Conservation (phyloP, 2,329 filamentous ascomycete genomes). For the Colletotrichum aenigma region DNA sequence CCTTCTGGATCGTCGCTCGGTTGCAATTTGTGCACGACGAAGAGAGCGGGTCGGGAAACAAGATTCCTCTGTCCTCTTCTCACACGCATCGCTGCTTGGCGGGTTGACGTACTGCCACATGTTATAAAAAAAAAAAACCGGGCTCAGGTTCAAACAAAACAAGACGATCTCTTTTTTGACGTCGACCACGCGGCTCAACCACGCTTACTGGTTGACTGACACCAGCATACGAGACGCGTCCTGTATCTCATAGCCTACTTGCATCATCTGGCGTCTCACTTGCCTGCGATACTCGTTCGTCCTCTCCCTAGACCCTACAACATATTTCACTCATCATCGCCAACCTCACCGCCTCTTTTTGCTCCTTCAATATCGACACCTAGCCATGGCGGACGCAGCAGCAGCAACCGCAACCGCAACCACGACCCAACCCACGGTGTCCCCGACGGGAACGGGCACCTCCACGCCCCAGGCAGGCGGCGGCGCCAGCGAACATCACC, state of each 20-base stretch:
- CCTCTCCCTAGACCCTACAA: neutral
- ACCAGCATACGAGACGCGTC: neutral
- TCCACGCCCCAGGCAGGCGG: constrained; percentile 46
- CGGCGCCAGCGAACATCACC: constrained; percentile 46
- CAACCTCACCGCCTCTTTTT: neutral
- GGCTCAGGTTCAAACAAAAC: neutral
- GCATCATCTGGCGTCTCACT: constrained; percentile 7
- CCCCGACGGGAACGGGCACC: neutral
- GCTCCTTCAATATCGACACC: neutral
- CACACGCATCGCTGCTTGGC: neutral
- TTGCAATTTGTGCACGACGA: neutral
- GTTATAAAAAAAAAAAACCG: neutral
- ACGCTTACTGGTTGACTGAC: neutral
- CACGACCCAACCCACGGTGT: neutral
- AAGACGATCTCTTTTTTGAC: neutral
- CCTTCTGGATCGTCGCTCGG: neutral
- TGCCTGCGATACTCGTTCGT: neutral
- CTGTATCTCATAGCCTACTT: neutral
- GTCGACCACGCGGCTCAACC: neutral
- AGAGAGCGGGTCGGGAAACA: neutral
- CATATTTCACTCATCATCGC: neutral
- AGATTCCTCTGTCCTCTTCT: neutral
- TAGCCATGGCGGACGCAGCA: constrained; percentile 7
- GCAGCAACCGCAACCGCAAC: neutral
- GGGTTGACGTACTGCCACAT: constrained; percentile 6